Base-by-base conservation (phyloP, 1,284 basidiomycete species). In the Clitocybe nebularis region DNA sequence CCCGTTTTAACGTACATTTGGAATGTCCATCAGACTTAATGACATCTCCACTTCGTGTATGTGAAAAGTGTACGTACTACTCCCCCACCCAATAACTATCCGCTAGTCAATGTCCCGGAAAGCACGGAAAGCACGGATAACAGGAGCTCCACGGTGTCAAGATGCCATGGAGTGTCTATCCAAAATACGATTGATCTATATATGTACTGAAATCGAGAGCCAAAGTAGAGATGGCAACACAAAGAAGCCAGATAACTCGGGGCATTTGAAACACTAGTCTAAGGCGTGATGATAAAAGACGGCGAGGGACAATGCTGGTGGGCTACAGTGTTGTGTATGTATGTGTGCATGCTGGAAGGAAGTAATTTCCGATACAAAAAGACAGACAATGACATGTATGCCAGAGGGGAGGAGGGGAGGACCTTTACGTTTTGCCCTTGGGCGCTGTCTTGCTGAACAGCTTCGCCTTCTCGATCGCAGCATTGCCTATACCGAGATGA, bases 381-480 rank as follows among this genome's bases (percentile, higher is more conserved):
- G 13, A 24, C n/a, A 34, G 16, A 16, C 25, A 30, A 16, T 14
- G 20, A 29, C 13, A 5, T 10, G 13, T 16, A 9, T 13, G 16
- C 16, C 8, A 23, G 33, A 19, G 25, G 8, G 22, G 10, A 23
- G 10, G 10, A 11, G 11, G 13, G 11, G 25, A 28, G 6, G 9
- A 26, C 33, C 7, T 47, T 64, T 64, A 83, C 17, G 79, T 71
- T 64, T 73, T 84, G 32, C 79, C 76, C 63, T 79, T 85, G 35
- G 69, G 51, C 23, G 81, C 69, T 16, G 75, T 80, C 67, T 93
- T 93, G 68, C 88, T 87, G 67, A 94, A 89, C 53, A 94, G 73
- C 66, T 91, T 90, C 36, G 93, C 92, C 71, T 93, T 93, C 66
- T 93, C 92, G 56, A 95, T 85, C 39, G 90, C 79, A 28, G 74